A percentile compares a stretch with the other conserved stretches of the same genome.
Evolutionary conservation across 2,329 filamentous ascomycete species (phyloP).

Genomic region (Stemphylium beticola): DNA sequence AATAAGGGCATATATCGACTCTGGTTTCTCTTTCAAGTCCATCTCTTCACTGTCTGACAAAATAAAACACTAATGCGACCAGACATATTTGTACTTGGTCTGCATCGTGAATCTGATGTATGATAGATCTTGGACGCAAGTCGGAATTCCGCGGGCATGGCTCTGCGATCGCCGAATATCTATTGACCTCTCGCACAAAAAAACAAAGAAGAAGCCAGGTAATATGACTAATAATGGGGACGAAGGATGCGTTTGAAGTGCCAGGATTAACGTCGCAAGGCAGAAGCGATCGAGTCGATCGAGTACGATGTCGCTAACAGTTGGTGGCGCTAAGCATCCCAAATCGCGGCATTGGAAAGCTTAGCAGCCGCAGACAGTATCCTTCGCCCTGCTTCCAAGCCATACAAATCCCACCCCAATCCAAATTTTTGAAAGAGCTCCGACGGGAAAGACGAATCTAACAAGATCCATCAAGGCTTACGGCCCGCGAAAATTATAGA

Average conservation of each 20-base stretch:
- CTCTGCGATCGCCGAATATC: neutral
- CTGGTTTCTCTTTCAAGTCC: too few species aligned
- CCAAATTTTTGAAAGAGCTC: neutral
- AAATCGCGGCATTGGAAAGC: conserved; percentile 11
- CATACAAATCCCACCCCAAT: neutral
- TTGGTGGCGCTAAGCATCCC: conserved; percentile 10
- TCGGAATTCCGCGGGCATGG: neutral
- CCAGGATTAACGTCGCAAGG: conserved; percentile 1
- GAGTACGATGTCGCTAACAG: conserved; percentile 6
- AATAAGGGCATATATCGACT: too few species aligned
- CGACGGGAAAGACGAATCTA: neutral
- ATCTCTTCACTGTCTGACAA: too few species aligned
- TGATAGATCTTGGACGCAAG: neutral
- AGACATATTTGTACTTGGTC: too few species aligned
- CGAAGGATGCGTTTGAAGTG: neutral
- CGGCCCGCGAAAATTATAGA: neutral
- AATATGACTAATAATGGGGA: neutral
- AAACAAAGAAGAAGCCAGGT: neutral
- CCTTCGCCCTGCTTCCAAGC: neutral
- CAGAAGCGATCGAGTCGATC: conserved; percentile 14
- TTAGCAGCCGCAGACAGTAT: conserved; percentile 5
- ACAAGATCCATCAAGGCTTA: neutral
- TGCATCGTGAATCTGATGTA: neutral
- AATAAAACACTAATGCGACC: too few species aligned
- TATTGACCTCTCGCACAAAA: neutral